Base-by-base conservation (phyloP, 345 rosid species). In the Citropsis articulata region DNA sequence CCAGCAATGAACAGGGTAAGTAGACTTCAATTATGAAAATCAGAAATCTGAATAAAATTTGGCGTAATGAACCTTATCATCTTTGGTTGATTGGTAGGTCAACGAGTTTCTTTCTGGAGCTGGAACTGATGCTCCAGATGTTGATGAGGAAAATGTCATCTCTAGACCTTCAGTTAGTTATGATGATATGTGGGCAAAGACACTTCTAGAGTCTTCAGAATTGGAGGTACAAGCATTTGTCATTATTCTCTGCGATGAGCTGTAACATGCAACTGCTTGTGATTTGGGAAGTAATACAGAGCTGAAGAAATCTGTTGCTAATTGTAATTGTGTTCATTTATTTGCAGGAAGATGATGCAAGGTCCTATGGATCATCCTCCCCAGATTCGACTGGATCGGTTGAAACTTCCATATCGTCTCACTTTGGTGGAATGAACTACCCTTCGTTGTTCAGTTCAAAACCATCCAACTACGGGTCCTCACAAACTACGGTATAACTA, bases 171-270 rank as follows among this genome's bases (percentile, higher is more conserved):
- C 98, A 61, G 92, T 94, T 78, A 94, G 98, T 74, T 97, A 97
- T 82, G 99, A 97, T 82, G 98, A 97, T 88, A 93, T 97, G 97
- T 97, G 99, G 98, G 98, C 99, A 22, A 97, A 97, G 90, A 87
- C 98, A 67, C 95, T 97, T 69, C 83, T 97, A 79, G 99, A 94
- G 81, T 79, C 89, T 81, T 81, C 97, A 79, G 99, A 94, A 77
- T 40, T 91, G 83, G 98, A 91, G 88, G 99, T 96, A 81, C 38
- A 70, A 50, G 24, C 69, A 50, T 69, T 25, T 19, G 27, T 53
- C 4, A 33, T 69, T 45, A 67, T 27, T 72, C 33, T 60, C 14
- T 53, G 4, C 71, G 61, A 56, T 63, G 33, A 42, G 69, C 50
- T 28, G n/a, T 66, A 2, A 28, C 25, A 38, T 62, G 56, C 53